Percentiles rank a stretch among this genome's conserved stretches.
Conservation (phyloP, 805 yeast species). For the Nakazawaea ambrosiae region DNA sequence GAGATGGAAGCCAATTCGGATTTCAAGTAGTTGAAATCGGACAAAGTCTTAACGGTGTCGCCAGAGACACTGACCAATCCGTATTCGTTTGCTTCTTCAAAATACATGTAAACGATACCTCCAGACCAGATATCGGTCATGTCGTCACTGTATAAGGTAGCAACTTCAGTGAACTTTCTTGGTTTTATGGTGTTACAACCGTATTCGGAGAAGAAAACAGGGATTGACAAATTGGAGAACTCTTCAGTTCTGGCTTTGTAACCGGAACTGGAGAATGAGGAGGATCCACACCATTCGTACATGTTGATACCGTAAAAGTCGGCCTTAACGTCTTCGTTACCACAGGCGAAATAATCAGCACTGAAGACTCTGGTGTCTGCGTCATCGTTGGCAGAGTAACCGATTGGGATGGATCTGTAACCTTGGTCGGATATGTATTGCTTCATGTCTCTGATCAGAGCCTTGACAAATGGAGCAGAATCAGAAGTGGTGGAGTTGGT, state of each 20-base stretch:
- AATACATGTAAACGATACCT: conserved; percentile 89
- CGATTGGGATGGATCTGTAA: conserved; percentile 83
- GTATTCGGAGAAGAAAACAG: conserved; percentile 81
- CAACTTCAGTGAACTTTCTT: conserved; percentile 71
- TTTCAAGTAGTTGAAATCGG: conserved; percentile 52
- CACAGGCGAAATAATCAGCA: conserved; percentile 86
- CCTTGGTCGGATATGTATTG: conserved; percentile 57
- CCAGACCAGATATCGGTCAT: conserved; percentile 94
- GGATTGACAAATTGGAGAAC: conserved; percentile 66
- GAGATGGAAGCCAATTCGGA: conserved; percentile 44
- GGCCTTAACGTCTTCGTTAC: conserved; percentile 53
- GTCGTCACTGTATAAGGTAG: conserved; percentile 52
- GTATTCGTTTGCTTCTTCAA: conserved; percentile 74
- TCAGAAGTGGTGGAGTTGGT: conserved; percentile 77
- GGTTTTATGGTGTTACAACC: conserved; percentile 78
- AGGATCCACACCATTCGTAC: conserved; percentile 82
- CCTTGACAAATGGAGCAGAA: conserved; percentile 92
- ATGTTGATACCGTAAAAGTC: conserved; percentile 83
- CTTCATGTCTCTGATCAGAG: conserved; percentile 88
- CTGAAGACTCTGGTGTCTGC: conserved; percentile 67
- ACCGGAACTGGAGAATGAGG: conserved; percentile 57
- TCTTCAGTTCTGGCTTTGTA: conserved; percentile 66
- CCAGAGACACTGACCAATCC: conserved; percentile 61
- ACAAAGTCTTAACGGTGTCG: conserved; percentile 48
- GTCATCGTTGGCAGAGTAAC: conserved; percentile 90